Evolutionary conservation across 1,284 basidiomycete species (phyloP), one percentile per base, ranked within the genome.

Genomic region (Paramarasmius palmivorus): DNA sequence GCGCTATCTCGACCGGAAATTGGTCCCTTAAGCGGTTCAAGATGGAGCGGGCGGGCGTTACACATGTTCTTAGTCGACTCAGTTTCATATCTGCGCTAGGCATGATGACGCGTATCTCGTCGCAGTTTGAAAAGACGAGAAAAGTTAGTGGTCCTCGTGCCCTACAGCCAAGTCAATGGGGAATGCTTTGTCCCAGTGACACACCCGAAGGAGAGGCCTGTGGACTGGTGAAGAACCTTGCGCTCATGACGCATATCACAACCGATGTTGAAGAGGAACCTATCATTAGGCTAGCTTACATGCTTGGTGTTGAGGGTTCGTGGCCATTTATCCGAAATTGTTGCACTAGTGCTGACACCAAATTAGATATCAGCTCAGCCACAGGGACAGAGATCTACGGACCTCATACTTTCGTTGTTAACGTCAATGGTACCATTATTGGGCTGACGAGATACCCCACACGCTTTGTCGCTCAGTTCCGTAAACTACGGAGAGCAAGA

Each of bases 141-240:
- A 99, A 99, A 70, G 98, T 99, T 53, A 97, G 93, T 58, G 98
- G 98, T 46, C 97, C 97, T 23, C 86, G 97, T 67, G 96, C 97
- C 12, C 74, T 99, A 57, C 97, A 99, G 69, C 95, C 97, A 9
- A 93, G 90, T 77, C 97, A 99, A 73, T 99, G 98, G 98, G 98
- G 97, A 40, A 95, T 99, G 82, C 77, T 99, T 20, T 99, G 97
- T 73, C 93, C 97, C 0, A 95, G 93, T 66, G 97, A 99, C 72
- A 99, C 98, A 3, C 97, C 97, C 0, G 97, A 99, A 86, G 98
- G 97, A 67, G 97, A 99, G 73, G 97, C 97, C 5, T 99, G 97
- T 68, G 97, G 97, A 49, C 76, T 99, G 55, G 98, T 99, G 47
- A 99, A 99, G 78, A 99, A 99, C 71, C 75, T 99, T 54, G 98